Evolutionary conservation across 768 basidiomycete genomes (phyloP).

Genomic region (Leccinellum albellum): DNA sequence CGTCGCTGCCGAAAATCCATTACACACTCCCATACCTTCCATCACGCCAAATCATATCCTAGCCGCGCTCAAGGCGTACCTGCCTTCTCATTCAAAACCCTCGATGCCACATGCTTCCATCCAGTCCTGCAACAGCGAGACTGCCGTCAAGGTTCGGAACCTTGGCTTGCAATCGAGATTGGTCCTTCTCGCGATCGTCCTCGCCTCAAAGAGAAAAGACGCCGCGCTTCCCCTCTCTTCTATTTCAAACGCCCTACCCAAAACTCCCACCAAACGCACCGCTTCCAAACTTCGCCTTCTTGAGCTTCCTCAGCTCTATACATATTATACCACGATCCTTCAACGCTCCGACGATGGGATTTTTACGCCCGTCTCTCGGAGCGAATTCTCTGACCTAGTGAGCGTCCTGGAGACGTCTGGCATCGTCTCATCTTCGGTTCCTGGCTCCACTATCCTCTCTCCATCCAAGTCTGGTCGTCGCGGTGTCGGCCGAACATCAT

Average conservation of each 20-base stretch:
- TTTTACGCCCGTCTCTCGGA: slow-evolving; percentile 65
- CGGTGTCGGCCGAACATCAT: slow-evolving; percentile 52
- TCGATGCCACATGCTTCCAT: slow-evolving; percentile 19
- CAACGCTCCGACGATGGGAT: slow-evolving; percentile 49
- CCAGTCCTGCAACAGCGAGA: slow-evolving; percentile 50
- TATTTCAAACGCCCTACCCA: slow-evolving; percentile 30
- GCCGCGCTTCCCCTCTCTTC: slow-evolving; percentile 50
- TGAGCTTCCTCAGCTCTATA: slow-evolving; percentile 59
- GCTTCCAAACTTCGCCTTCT: slow-evolving; percentile 38
- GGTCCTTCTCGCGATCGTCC: slow-evolving; percentile 57
- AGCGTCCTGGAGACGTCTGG: slow-evolving; percentile 73
- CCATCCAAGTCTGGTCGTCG: slow-evolving; percentile 49
- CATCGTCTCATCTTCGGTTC: slow-evolving; percentile 42
- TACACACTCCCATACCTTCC: slow-evolving; percentile 34
- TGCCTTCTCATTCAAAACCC: slow-evolving; percentile 32
- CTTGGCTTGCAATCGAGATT: slow-evolving; percentile 75
- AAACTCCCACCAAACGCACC: slow-evolving; percentile 53
- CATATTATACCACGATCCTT: slow-evolving; percentile 60
- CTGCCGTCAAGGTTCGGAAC: slow-evolving; percentile 58
- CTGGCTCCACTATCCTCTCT: slow-evolving; percentile 31
- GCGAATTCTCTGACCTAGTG: slow-evolving; percentile 72
- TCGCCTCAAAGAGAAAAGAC: slow-evolving; percentile 61
- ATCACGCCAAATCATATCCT: slow-evolving; percentile 70
- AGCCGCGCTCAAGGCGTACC: slow-evolving; percentile 69
- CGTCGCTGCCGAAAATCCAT: slow-evolving; percentile 20